phyloP scores from a whole-genome alignment of 1,284 basidiomycete species.

The Phenoliferia sp. region DNA sequence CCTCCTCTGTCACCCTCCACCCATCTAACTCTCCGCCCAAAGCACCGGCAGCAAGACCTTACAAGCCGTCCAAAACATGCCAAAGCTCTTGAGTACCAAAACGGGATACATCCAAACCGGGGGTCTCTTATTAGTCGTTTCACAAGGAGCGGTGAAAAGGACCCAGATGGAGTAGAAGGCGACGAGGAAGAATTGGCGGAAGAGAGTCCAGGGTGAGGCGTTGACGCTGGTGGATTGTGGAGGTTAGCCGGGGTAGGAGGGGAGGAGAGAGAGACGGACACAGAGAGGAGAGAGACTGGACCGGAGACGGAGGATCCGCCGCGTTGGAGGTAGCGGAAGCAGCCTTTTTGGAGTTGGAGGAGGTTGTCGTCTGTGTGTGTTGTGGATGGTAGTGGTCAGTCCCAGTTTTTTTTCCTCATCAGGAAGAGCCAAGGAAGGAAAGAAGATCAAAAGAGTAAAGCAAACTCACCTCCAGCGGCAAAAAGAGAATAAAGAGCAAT shows the following conservation, averaged over 20 bases:
- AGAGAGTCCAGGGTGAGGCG: slow-evolving; percentile 70
- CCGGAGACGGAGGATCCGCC: slow-evolving; percentile 85
- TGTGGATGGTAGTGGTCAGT: no score
- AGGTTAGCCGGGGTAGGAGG: slow-evolving; percentile 23
- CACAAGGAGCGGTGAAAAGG: slow-evolving; percentile 48
- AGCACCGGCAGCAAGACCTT: slow-evolving; percentile 78
- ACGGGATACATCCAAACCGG: slow-evolving; percentile 57
- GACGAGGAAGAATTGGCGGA: slow-evolving; percentile 91
- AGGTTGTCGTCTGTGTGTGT: slow-evolving; percentile 73
- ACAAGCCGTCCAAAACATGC: slow-evolving; percentile 79
- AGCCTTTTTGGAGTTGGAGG: slow-evolving; percentile 80
- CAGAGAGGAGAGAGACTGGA: slow-evolving; percentile 80
- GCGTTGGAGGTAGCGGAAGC: slow-evolving; percentile 95
- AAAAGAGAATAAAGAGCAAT: slow-evolving; percentile 89
- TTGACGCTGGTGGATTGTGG: slow-evolving; percentile 45
- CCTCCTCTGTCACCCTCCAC: no score
- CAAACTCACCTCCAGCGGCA: slow-evolving; percentile 67
- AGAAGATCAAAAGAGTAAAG: slow-evolving; percentile 18
- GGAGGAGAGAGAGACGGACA: slow-evolving; percentile 50
- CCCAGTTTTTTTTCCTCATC: no score
- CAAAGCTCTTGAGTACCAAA: slow-evolving; percentile 53
- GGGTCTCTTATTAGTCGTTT: slow-evolving; percentile 46
- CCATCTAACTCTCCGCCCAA: slow-evolving; percentile 63
- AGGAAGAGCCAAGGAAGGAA: no score
- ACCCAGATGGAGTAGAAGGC: slow-evolving; percentile 62